Evolutionary conservation across 441 rosid genomes (phyloP).

Genomic region (Jatropha podagrica): DNA sequence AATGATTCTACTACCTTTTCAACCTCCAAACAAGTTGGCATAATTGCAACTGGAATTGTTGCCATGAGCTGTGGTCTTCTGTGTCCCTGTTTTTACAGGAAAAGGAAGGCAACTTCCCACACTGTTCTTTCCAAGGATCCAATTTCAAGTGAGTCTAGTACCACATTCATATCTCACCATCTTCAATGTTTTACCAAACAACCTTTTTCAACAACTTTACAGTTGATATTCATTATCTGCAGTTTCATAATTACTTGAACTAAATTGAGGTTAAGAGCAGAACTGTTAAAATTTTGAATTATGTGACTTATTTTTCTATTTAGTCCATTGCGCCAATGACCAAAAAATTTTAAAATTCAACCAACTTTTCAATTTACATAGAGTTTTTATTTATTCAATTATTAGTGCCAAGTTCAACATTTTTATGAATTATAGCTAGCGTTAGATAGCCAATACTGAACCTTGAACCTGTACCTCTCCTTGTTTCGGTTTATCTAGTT

Average conservation of each 20-base stretch:
- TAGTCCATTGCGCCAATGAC: neutral
- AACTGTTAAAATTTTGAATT: neutral
- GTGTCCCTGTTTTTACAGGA: conserved; percentile 69
- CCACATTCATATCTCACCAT: conserved; percentile 4
- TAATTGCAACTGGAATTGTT: conserved; percentile 57
- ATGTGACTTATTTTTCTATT: neutral
- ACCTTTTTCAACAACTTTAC: neutral
- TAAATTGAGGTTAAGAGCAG: neutral
- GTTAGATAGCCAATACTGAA: neutral
- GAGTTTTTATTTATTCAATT: neutral
- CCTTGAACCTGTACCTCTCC: neutral
- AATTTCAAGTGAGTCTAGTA: conserved; percentile 54
- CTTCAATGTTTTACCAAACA: neutral
- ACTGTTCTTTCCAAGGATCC: conserved; percentile 59
- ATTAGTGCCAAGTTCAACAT: neutral
- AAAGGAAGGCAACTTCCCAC: conserved; percentile 59
- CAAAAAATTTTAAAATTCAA: neutral
- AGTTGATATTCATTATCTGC: conserved; percentile 6
- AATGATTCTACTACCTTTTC: conserved; percentile 25
- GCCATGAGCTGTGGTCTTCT: conserved; percentile 30
- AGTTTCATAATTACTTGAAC: conserved; percentile 4
- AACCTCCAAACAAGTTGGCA: conserved; percentile 32
- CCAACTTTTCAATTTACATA: neutral
- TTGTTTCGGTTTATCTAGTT: neutral
- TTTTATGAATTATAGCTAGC: neutral